These are phyloP conservation scores for Strigomonas galati DNA, from an alignment of 208 protist species.

Conservation along the genomic window DNA sequence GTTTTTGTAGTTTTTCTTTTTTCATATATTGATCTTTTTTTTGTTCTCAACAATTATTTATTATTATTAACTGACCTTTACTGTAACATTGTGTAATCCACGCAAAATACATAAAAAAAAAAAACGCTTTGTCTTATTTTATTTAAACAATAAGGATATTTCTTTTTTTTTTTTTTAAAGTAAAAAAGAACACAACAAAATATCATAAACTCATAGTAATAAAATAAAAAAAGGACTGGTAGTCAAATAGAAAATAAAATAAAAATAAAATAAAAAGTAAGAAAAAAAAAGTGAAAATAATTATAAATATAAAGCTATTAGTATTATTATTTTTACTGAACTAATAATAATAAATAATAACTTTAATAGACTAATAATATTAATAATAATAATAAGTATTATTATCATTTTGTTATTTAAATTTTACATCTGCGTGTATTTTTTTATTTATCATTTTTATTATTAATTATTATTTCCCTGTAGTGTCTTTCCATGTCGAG, in stretches of 20 bases:
- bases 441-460: slow-evolving; percentile 12
- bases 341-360: slow-evolving; percentile 1
- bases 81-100: too few relatives aligned
- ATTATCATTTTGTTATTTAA: too few relatives aligned
- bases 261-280: slow-evolving; percentile 3
- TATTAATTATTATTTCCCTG: slow-evolving; percentile 8
- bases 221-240: not conserved
- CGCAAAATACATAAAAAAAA: too few relatives aligned
- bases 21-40: not conserved
- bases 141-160: not conserved
- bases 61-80: too few relatives aligned
- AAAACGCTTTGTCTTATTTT: not conserved
- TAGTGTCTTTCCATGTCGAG: not conserved
- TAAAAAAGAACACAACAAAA: not conserved
- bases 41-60: not conserved
- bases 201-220: not conserved
- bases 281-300: slow-evolving; percentile 3
- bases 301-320: not conserved
- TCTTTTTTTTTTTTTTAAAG: not conserved
- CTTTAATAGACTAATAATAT: not conserved
- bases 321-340: not conserved
- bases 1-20: not conserved
- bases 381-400: not conserved
- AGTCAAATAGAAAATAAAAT: not conserved
- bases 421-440: not conserved